Base-by-base conservation (phyloP, 2,329 filamentous ascomycete genomes). In the Neofusicoccum umdonicola region DNA sequence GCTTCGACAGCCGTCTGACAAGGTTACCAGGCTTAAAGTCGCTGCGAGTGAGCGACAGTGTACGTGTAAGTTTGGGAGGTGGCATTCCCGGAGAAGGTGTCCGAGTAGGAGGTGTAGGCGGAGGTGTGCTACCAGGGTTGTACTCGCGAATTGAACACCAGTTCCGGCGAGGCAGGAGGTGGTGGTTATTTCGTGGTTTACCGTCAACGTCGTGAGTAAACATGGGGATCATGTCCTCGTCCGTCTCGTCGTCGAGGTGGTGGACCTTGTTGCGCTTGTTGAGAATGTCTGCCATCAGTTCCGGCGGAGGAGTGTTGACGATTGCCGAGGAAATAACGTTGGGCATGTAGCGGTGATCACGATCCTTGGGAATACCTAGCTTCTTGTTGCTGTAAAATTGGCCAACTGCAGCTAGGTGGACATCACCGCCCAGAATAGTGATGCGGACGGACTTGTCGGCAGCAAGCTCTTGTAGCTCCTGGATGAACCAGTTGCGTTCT, bases 331-430 rank as follows among this genome's bases (percentile, higher is more conserved):
- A 96, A 69, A 98, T 88, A 66, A 99, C 81, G 71, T 99, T 99
- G 4, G 93, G 91, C 90, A 99, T 99, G 75, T 99, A 99, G 67
- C 95, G 86, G 72, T 95, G 93, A 75, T 99, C 95, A 69, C 88
- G 88, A 78, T 98, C 92, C 77, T 97, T 98, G 3, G 91, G 82
- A 37, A 97, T 81, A 5, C 88, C 84, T 22, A 94, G 82, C 76
- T 92, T 95, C 13, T 92, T 89, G 73, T 96, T 96, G 9, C 92
- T 95, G 79, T 94, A 97, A 79, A 99, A 98, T 70, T 97, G 93
- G 2, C 95, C 95, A 44, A 97, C 86, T 8, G 93, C 95, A 12
- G 90, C 93, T 31, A 99, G 84, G 77, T 98, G 93, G 19, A 98
- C 95, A 73, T 98, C 95, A 41, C 96, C 95, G 71, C 93, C 92